Evolutionary conservation across 108 stramenopile genomes (phyloP).

Genomic region (Aureococcus anophagefferens): DNA sequence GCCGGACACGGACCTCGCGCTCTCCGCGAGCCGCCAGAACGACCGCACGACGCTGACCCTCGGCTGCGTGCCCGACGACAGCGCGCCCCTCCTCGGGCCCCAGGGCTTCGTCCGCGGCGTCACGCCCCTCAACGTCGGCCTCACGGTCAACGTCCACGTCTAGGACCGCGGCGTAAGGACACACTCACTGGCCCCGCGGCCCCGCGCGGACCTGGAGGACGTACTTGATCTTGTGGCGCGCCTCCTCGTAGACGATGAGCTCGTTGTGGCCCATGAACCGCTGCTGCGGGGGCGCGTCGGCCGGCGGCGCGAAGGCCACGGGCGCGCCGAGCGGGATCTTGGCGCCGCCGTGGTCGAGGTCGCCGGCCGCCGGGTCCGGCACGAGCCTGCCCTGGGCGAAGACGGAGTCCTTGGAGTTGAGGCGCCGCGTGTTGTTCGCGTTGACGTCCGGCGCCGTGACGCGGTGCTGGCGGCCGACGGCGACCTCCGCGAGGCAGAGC

Average conservation of each 20-base stretch:
- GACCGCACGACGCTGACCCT: background rate
- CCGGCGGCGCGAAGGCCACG: background rate
- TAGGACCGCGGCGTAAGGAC: too few species aligned
- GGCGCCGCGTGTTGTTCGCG: slow-evolving; percentile 16
- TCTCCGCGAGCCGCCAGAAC: background rate
- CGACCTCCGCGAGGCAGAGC: slow-evolving; percentile 24
- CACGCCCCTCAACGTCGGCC: background rate
- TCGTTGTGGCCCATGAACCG: slow-evolving; percentile 18
- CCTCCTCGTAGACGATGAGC: slow-evolving; percentile 28
- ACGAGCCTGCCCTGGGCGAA: slow-evolving; percentile 5
- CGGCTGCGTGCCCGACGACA: background rate
- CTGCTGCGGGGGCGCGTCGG: background rate
- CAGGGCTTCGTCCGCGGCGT: background rate
- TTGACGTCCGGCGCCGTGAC: slow-evolving; percentile 14
- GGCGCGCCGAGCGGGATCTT: background rate
- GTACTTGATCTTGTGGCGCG: slow-evolving; percentile 29
- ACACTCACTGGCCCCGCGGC: too few species aligned
- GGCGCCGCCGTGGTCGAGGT: background rate
- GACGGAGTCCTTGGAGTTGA: slow-evolving; percentile 12
- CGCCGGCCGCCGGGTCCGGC: background rate
- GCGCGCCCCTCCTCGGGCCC: background rate
- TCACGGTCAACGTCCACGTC: background rate
- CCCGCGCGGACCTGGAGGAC: slow-evolving; percentile 14
- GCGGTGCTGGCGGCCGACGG: slow-evolving; percentile 7
- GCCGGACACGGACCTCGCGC: background rate